Conservation (phyloP, 176 grass and related monocot species). For the Cocos nucifera region DNA sequence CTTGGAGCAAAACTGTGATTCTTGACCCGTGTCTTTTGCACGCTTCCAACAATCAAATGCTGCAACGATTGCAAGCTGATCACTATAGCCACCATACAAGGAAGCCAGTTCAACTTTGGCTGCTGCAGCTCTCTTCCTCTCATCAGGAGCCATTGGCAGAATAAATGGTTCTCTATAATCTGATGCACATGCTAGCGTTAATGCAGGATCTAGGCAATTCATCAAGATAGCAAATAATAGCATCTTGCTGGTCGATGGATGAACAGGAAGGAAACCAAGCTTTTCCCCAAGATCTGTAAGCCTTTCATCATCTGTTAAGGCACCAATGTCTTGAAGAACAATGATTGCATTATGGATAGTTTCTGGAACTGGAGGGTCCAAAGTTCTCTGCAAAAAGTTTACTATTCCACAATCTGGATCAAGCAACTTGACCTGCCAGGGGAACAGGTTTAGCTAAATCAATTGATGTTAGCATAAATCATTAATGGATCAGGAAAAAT, state of each 20-base stretch:
- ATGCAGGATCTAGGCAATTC: constrained; percentile 89
- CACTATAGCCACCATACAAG: constrained; percentile 84
- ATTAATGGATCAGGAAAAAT: background rate
- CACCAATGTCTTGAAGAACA: constrained; percentile 78
- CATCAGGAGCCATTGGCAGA: constrained; percentile 52
- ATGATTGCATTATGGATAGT: constrained; percentile 69
- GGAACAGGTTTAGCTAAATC: background rate
- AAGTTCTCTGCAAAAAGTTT: constrained; percentile 78
- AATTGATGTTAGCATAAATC: background rate
- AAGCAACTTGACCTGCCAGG: constrained; percentile 74
- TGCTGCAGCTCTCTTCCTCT: constrained; percentile 46
- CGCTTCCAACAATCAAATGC: constrained; percentile 80
- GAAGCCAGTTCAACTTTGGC: constrained; percentile 85
- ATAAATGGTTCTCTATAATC: constrained; percentile 77
- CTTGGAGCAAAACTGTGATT: constrained; percentile 60
- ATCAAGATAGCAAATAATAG: constrained; percentile 86
- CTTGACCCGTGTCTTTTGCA: constrained; percentile 74
- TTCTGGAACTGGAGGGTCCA: constrained; percentile 77
- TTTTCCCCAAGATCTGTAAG: constrained; percentile 79
- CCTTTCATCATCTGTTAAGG: constrained; percentile 68
- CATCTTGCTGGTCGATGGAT: constrained; percentile 97
- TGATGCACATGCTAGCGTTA: constrained; percentile 79
- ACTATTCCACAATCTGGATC: constrained; percentile 58
- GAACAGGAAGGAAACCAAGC: constrained; percentile 75
- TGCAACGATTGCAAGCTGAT: constrained; percentile 80